A percentile compares a stretch with the other conserved stretches of the same genome.
These are phyloP conservation scores for Blastobotrys elegans DNA, from an alignment of 1,139 yeast species.

Conservation along the genomic window DNA sequence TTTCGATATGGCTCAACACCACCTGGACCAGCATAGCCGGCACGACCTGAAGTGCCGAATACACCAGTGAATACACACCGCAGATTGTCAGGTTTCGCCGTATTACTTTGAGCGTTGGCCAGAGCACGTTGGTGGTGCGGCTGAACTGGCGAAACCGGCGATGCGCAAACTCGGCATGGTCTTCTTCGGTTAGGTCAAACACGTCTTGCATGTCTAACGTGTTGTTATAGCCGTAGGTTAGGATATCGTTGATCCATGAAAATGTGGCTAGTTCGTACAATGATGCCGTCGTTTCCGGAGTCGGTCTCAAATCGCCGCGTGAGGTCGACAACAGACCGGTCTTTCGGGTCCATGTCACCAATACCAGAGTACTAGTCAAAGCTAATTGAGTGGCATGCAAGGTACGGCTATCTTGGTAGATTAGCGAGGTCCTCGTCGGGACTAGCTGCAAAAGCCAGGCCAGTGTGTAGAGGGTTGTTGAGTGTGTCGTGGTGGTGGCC, in stretches of 20 bases:
- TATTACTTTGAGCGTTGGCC: background rate
- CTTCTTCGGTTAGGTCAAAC: background rate
- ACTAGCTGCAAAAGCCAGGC: background rate
- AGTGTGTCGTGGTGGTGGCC: background rate
- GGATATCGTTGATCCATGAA: background rate
- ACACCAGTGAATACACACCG: too few relatives aligned
- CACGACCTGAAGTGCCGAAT: constrained; percentile 41
- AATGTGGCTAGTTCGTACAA: background rate
- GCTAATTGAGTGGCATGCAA: background rate
- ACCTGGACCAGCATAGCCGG: constrained; percentile 77
- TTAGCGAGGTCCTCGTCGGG: background rate
- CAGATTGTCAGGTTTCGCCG: background rate
- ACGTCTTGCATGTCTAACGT: background rate
- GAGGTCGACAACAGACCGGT: too few relatives aligned
- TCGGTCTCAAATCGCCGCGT: background rate
- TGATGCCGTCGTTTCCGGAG: background rate
- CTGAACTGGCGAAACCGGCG: background rate
- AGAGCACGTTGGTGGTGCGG: background rate
- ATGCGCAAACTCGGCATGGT: background rate
- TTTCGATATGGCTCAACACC: constrained; percentile 77
- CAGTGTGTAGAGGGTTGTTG: background rate
- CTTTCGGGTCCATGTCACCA: background rate
- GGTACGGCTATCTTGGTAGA: background rate
- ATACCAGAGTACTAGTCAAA: background rate
- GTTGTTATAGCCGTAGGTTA: background rate